phyloP scores from a whole-genome alignment of 768 basidiomycete species.

The Lactifluus echinatus region DNA sequence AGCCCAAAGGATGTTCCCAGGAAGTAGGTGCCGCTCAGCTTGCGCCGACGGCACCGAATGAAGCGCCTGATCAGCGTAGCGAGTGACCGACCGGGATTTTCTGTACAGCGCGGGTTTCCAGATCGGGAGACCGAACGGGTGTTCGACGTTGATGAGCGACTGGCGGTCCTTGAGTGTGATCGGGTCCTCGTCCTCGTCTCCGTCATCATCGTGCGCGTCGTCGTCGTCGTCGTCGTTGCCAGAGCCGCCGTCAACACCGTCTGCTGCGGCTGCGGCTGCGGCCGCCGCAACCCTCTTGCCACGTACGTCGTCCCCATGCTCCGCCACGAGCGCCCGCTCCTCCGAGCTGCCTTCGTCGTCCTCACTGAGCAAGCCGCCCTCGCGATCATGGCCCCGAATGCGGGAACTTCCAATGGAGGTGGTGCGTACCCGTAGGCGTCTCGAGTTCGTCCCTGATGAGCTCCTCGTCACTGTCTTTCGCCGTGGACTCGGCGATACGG shows the following conservation, averaged over 20 bases:
- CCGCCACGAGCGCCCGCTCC: conserved; percentile 29
- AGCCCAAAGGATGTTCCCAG: conserved; percentile 92
- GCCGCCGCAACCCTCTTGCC: conserved; percentile 29
- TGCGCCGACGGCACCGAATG: conserved; percentile 90
- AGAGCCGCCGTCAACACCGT: conserved; percentile 25
- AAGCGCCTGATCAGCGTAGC: conserved; percentile 89
- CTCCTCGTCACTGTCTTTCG: conserved; percentile 38
- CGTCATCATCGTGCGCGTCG: conserved; percentile 31
- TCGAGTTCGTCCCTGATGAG: conserved; percentile 42
- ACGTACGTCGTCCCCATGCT: conserved; percentile 31
- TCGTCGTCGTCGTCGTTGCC: conserved; percentile 39
- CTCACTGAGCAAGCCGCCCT: conserved; percentile 16
- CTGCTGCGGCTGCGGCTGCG: no score
- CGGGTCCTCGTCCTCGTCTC: conserved; percentile 60
- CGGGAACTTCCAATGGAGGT: conserved; percentile 54
- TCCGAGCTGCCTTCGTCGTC: conserved; percentile 27
- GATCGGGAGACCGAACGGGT: conserved; percentile 97
- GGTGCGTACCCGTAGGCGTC: conserved; percentile 38
- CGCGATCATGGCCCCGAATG: conserved; percentile 35
- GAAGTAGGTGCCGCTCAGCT: conserved; percentile 85
- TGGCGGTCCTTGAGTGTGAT: conserved; percentile 93
- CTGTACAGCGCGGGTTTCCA: conserved; percentile 99
- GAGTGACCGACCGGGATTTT: conserved; percentile 92
- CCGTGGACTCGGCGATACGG: conserved; percentile 39
- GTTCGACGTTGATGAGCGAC: conserved; percentile 97